Conservation (phyloP, 306 rosid genomes). For the Dicorynia guianensis region DNA sequence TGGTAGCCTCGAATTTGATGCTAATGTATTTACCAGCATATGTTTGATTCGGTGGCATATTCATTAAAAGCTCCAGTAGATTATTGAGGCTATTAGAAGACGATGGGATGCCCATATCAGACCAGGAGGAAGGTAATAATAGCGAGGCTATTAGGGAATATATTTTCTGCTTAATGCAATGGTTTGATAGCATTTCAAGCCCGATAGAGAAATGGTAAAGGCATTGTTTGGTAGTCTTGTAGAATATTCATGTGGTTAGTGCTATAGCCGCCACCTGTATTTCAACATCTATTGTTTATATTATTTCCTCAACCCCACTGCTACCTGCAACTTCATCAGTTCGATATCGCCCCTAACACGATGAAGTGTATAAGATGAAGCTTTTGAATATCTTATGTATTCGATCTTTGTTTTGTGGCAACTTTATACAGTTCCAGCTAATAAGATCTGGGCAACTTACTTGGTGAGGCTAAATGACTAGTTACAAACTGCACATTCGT, state of each 20-base stretch:
- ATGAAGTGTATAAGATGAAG: conserved; percentile 4
- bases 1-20: background rate
- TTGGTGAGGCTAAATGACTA: conserved; percentile 64
- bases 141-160: conserved; percentile 15
- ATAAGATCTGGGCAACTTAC: conserved; percentile 89
- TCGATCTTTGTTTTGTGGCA: conserved; percentile 1
- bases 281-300: background rate
- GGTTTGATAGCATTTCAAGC: conserved; percentile 23
- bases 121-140: conserved; percentile 89
- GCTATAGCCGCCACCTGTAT: too few species aligned
- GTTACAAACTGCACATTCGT: conserved; percentile 10
- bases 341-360: background rate
- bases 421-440: conserved; percentile 77
- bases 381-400: conserved; percentile 27
- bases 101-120: conserved; percentile 92
- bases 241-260: too few species aligned
- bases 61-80: conserved; percentile 2
- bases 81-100: conserved; percentile 59
- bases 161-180: conserved; percentile 18
- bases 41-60: conserved; percentile 17
- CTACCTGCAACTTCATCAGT: conserved; percentile 18
- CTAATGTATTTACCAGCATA: background rate
- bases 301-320: conserved; percentile 14
- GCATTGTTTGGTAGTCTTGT: too few species aligned
- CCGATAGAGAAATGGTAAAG: background rate